Percentiles rank a stretch among this genome's conserved stretches.
Evolutionary conservation across 116 monocot genomes (phyloP).

Genomic region (Cymodocea nodosa): DNA sequence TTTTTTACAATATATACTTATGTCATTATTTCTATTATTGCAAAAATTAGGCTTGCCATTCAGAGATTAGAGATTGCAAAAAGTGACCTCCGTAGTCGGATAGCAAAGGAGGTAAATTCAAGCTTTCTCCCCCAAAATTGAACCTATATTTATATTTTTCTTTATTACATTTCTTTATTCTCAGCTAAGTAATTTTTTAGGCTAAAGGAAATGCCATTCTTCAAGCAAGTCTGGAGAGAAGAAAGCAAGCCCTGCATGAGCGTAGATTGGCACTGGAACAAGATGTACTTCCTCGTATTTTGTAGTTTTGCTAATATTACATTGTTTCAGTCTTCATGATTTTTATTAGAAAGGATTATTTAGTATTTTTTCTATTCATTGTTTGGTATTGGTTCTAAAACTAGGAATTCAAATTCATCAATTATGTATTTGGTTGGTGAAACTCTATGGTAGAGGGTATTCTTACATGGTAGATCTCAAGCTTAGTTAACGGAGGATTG

Average conservation of each 20-base stretch:
- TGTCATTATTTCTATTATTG: too few species aligned
- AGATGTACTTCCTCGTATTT: constrained; percentile 45
- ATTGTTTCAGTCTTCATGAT: too few species aligned
- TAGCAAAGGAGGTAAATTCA: constrained; percentile 86
- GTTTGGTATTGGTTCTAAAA: too few species aligned
- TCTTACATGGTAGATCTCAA: too few species aligned
- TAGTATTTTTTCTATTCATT: too few species aligned
- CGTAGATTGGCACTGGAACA: constrained; percentile 91
- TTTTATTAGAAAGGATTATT: too few species aligned
- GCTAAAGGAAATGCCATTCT: constrained; percentile 98
- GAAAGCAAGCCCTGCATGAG: constrained; percentile 97
- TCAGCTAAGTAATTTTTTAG: constrained; percentile 27
- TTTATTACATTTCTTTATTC: not conserved
- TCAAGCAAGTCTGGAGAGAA: constrained; percentile 96
- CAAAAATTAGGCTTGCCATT: constrained; percentile 68
- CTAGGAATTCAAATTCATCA: too few species aligned
- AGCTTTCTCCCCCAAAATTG: not conserved
- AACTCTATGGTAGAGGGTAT: too few species aligned
- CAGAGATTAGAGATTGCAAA: constrained; percentile 95
- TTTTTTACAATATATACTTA: too few species aligned
- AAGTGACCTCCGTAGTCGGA: constrained; percentile 77
- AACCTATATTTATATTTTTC: not conserved
- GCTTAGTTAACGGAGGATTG: too few species aligned
- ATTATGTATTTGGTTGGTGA: too few species aligned
- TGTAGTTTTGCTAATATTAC: not conserved